Evolutionary conservation across 2,329 filamentous ascomycete species (phyloP).

Genomic region (Coleophoma crateriformis): DNA sequence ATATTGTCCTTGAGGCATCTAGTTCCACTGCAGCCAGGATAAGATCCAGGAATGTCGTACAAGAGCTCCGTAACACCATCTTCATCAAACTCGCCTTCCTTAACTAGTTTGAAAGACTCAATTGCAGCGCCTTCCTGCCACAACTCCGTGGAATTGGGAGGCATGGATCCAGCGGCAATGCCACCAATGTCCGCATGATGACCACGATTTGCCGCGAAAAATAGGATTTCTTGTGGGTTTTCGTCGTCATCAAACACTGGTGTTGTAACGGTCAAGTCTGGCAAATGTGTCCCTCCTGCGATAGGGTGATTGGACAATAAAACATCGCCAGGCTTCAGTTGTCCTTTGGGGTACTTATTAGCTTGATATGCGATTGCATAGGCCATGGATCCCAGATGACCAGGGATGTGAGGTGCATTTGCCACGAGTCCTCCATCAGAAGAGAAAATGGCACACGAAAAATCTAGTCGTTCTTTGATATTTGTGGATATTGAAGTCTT

Average conservation of each 20-base stretch:
- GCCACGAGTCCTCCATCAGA: constrained; percentile 67
- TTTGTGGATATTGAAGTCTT: constrained; percentile 75
- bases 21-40: constrained; percentile 70
- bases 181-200: constrained; percentile 82
- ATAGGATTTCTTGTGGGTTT: constrained; percentile 58
- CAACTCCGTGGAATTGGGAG: constrained; percentile 62
- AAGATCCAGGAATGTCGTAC: constrained; percentile 60
- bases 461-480: constrained; percentile 75
- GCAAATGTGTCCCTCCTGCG: constrained; percentile 74
- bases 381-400: constrained; percentile 77
- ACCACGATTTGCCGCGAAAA: constrained; percentile 65
- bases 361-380: constrained; percentile 60
- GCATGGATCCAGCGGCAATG: constrained; percentile 75
- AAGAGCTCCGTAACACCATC: constrained; percentile 64
- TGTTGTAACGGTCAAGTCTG: constrained; percentile 75
- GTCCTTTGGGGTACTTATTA: constrained; percentile 65
- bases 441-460: constrained; percentile 74
- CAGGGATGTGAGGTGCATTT: constrained; percentile 71
- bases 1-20: constrained; percentile 73
- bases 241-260: constrained; percentile 62
- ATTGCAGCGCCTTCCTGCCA: constrained; percentile 58
- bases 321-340: constrained; percentile 70
- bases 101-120: constrained; percentile 61
- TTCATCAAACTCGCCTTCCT: constrained; percentile 70
- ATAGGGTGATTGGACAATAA: constrained; percentile 76